phyloP scores from a whole-genome alignment of 306 rosid species.

The Rubus idaeus region DNA sequence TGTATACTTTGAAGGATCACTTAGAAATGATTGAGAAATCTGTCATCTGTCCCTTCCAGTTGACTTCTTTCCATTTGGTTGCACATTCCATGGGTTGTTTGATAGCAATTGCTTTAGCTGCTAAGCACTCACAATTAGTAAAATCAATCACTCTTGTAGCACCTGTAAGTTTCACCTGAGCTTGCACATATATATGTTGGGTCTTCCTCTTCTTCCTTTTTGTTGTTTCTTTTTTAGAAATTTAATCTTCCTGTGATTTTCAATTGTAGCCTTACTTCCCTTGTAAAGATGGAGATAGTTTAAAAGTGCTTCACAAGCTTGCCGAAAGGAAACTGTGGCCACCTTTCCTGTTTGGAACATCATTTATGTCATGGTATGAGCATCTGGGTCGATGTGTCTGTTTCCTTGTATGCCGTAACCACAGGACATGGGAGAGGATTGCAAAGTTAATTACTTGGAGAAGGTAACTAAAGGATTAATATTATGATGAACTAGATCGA shows the following conservation, averaged over 20 bases:
- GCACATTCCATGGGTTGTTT: conserved; percentile 94
- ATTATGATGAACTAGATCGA: not conserved
- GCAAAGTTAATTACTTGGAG: conserved; percentile 42
- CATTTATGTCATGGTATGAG: conserved; percentile 89
- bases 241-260: conserved; percentile 11
- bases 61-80: conserved; percentile 75
- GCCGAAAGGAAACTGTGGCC: conserved; percentile 72
- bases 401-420: conserved; percentile 66
- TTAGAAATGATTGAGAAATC: conserved; percentile 77
- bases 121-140: conserved; percentile 52
- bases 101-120: conserved; percentile 77
- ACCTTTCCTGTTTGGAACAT: conserved; percentile 52
- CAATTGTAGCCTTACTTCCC: conserved; percentile 64
- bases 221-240: not conserved
- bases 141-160: conserved; percentile 79
- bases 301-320: conserved; percentile 46
- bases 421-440: conserved; percentile 65
- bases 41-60: conserved; percentile 45
- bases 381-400: conserved; percentile 78
- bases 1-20: conserved; percentile 74
- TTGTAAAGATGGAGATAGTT: conserved; percentile 46
- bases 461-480: conserved; percentile 38
- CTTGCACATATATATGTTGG: not conserved
- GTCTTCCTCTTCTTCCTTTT: not conserved
- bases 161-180: conserved; percentile 60